Conservation (phyloP, 495 filamentous ascomycete species). For the Glarea lozoyensis region DNA sequence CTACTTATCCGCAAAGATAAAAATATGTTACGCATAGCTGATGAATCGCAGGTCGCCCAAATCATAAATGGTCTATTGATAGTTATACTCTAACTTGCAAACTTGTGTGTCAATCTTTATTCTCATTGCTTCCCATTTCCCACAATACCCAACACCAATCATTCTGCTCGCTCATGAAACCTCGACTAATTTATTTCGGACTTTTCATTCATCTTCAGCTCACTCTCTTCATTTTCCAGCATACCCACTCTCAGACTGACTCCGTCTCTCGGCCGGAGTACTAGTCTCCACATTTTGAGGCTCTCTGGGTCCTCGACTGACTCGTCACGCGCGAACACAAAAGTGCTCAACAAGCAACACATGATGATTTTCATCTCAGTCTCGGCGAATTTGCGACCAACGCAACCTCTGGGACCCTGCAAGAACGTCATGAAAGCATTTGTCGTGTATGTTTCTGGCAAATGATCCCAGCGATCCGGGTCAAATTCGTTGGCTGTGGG, state of each 20-base stretch:
- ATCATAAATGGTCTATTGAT: no score
- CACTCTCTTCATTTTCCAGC: slow-evolving; percentile 6
- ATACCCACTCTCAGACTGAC: slow-evolving; percentile 32
- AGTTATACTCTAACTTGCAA: no score
- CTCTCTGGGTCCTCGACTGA: slow-evolving; percentile 35
- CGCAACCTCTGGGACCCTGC: slow-evolving; percentile 34
- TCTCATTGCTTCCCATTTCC: no score
- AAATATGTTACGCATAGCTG: no score
- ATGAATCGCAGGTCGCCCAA: no score
- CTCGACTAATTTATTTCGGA: background rate
- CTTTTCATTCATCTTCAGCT: background rate
- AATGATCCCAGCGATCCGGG: slow-evolving; percentile 19
- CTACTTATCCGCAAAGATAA: no score
- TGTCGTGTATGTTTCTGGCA: slow-evolving; percentile 26
- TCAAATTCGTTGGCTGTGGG: slow-evolving; percentile 23
- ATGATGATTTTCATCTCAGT: slow-evolving; percentile 82
- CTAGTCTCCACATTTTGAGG: slow-evolving; percentile 46
- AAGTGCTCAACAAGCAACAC: slow-evolving; percentile 14
- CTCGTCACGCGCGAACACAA: slow-evolving; percentile 23
- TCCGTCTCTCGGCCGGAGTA: slow-evolving; percentile 40
- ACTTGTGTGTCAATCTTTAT: no score
- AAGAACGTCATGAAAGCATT: slow-evolving; percentile 38
- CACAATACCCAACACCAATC: no score
- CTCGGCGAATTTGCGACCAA: slow-evolving; percentile 60
- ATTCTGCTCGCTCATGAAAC: no score